These are phyloP conservation scores for Aphanomyces astaci DNA, from an alignment of 352 stramenopile species.

Conservation along the genomic window DNA sequence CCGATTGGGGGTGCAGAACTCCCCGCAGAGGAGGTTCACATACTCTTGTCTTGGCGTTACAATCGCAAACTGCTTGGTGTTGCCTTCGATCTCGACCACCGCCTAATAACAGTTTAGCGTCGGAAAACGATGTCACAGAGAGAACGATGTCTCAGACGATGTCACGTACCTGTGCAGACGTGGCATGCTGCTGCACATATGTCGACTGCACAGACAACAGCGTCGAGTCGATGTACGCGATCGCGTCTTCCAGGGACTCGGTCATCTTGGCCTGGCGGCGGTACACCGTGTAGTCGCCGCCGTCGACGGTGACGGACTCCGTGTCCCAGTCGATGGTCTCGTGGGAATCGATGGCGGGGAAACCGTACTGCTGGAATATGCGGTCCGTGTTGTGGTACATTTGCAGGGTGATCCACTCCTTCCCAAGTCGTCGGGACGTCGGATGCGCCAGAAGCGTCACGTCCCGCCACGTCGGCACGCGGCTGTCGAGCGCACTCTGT, in stretches of 20 bases:
- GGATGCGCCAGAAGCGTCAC: not conserved
- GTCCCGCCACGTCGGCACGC: not conserved
- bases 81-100: not conserved
- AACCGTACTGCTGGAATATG: not conserved
- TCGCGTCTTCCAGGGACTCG: not conserved
- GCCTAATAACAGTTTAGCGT: not conserved
- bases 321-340: not conserved
- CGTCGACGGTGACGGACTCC: not conserved
- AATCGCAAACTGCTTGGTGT: not conserved
- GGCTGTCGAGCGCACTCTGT: not conserved
- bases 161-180: not conserved
- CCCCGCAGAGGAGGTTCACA: not conserved
- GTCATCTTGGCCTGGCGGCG: not conserved
- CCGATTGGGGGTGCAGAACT: not conserved
- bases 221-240: not conserved
- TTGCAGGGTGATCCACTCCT: slow-evolving; percentile 15
- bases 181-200: not conserved
- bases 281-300: not conserved
- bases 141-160: no score
- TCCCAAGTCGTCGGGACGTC: not conserved
- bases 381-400: slow-evolving; percentile 6
- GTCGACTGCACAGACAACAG: not conserved
- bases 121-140: not conserved
- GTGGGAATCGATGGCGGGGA: not conserved
- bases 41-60: not conserved